phyloP scores from a whole-genome alignment of 495 filamentous ascomycete species.

The Astrothelium subdiscretum region DNA sequence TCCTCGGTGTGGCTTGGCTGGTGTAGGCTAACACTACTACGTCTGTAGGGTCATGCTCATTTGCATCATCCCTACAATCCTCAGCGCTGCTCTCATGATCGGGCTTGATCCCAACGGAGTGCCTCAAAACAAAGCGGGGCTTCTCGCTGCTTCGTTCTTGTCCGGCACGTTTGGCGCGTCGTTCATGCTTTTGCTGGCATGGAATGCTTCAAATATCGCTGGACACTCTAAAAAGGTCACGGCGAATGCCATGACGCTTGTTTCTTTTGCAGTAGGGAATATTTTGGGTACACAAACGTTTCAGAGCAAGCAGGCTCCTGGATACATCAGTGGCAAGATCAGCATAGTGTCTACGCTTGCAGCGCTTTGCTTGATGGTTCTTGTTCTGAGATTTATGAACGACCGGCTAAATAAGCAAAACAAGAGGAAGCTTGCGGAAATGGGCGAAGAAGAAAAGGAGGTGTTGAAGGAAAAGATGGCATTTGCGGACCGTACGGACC shows the following conservation, averaged over 20 bases:
- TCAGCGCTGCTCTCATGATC: constrained; percentile 29
- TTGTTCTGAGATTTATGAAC: constrained; percentile 24
- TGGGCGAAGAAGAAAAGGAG: constrained; percentile 19
- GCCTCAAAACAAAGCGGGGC: constrained; percentile 25
- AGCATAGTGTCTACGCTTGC: constrained; percentile 25
- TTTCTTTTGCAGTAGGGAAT: constrained; percentile 24
- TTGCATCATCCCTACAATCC: constrained; percentile 26
- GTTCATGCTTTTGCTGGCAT: constrained; percentile 25
- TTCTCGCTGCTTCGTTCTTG: constrained; percentile 26
- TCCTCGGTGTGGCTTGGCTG: background rate
- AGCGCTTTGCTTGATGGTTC: constrained; percentile 20
- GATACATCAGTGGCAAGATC: constrained; percentile 26
- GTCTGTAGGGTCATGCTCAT: constrained; percentile 22
- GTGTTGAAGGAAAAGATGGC: constrained; percentile 25
- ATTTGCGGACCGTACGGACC: constrained; percentile 29
- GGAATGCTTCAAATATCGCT: constrained; percentile 13
- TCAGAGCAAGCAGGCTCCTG: constrained; percentile 14
- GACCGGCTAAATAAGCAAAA: constrained; percentile 25
- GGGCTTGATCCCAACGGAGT: constrained; percentile 25
- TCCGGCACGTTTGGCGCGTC: constrained; percentile 24
- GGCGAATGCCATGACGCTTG: constrained; percentile 12
- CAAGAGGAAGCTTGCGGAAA: constrained; percentile 16
- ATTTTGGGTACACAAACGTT: constrained; percentile 19
- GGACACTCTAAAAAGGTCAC: constrained; percentile 16
- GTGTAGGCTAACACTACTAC: background rate